A percentile compares a stretch with the other conserved stretches of the same genome.
phyloP scores from a whole-genome alignment of 148 eudicot genomes.

The Cornus controversa region DNA sequence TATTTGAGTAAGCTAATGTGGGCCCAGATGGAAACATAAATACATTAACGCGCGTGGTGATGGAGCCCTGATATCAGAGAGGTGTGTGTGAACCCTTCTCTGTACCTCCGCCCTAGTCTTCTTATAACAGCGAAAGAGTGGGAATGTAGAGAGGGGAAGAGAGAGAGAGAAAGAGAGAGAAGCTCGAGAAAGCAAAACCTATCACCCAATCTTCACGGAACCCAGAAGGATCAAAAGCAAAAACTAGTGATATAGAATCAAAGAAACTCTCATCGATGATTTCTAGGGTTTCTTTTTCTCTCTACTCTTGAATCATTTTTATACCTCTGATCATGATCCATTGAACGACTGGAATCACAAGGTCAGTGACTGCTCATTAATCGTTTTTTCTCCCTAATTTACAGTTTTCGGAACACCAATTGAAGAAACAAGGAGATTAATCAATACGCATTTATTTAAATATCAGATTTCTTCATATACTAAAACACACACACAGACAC shows the following conservation, averaged over 20 bases:
- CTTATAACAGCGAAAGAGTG: conserved; percentile 17
- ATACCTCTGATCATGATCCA: conserved; percentile 15
- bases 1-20: neutral
- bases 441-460: conserved; percentile 6
- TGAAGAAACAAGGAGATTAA: neutral
- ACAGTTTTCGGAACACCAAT: neutral
- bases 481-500: too few species aligned
- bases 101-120: conserved; percentile 48
- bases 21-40: neutral
- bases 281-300: conserved; percentile 47
- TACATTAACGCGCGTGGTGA: conserved; percentile 8
- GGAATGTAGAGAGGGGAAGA: conserved; percentile 15
- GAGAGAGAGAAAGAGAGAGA: conserved; percentile 19
- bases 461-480: neutral
- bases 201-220: conserved; percentile 15
- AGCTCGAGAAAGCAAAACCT: conserved; percentile 14
- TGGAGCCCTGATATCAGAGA: neutral
- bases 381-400: neutral
- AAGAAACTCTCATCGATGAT: neutral
- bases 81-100: conserved; percentile 21
- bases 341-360: neutral
- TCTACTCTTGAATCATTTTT: conserved; percentile 6
- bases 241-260: conserved; percentile 1
- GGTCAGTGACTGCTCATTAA: conserved; percentile 15
- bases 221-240: conserved; percentile 2